Percentiles rank a stretch among this genome's conserved stretches.
These are phyloP conservation scores for Alternaria sp. DNA, from an alignment of 2,329 filamentous ascomycete species.

Conservation along the genomic window DNA sequence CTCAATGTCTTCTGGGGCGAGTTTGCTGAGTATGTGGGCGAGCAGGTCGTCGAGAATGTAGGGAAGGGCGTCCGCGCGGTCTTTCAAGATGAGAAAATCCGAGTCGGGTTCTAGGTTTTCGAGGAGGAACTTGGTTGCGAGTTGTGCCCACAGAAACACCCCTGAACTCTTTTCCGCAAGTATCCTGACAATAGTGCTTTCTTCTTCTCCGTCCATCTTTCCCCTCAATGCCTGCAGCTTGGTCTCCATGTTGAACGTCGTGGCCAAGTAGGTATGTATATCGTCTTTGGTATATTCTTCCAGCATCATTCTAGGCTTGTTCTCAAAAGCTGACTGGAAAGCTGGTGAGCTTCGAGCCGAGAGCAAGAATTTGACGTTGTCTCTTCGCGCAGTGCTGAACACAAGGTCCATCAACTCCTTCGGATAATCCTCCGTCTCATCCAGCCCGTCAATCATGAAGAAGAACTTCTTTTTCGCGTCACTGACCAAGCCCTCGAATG, in stretches of 20 bases:
- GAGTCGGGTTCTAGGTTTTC: conserved; percentile 30
- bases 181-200: conserved; percentile 28
- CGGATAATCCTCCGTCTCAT: conserved; percentile 38
- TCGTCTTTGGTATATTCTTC: conserved; percentile 32
- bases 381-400: conserved; percentile 26
- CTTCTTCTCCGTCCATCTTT: conserved; percentile 31
- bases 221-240: conserved; percentile 31
- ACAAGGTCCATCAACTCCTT: conserved; percentile 32
- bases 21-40: conserved; percentile 31
- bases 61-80: conserved; percentile 35
- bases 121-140: conserved; percentile 35
- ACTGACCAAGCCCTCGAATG: conserved; percentile 39
- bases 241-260: conserved; percentile 7
- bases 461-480: conserved; percentile 42
- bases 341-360: conserved; percentile 37
- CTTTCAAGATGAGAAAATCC: conserved; percentile 32
- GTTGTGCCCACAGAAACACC: conserved; percentile 37
- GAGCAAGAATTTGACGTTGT: conserved; percentile 44
- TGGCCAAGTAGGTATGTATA: conserved; percentile 28
- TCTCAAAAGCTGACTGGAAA: conserved; percentile 35
- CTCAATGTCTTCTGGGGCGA: conserved; percentile 29
- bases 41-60: conserved; percentile 36
- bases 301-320: conserved; percentile 30
- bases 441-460: conserved; percentile 44
- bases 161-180: conserved; percentile 38